Base-by-base conservation (phyloP, 305 asterid genomes). In the Fraxinus albicans region DNA sequence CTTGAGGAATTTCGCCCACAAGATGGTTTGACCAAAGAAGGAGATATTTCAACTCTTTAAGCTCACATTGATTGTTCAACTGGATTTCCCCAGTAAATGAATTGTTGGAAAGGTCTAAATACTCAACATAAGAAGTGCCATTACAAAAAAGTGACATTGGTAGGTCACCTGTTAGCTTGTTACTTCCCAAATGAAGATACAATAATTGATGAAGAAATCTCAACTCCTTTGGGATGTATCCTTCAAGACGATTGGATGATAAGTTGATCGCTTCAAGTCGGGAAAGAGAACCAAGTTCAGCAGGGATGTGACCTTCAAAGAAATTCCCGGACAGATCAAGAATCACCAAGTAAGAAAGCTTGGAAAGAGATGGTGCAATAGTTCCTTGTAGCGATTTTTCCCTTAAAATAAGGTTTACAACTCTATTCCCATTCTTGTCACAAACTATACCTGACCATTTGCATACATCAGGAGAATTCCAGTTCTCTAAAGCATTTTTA, bases 71-170 rank as follows among this genome's bases (percentile, higher is more conserved):
- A 70, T 77, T 84, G 15, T 79, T 34, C 33, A 91, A 76, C 21
- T 97, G 97, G 82, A 95, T 91, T 81, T 82, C 81, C 0, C 98
- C 98, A 19, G 77, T 79, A 1, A 95, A 89, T 2, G 98, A 89
- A 78, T 95, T 95, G 90, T 93, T 92, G 72, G 98, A 94, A 23
- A 95, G 87, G 86, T 95, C 98, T 25, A 95, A 67, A 77, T 93
- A 93, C 8, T 91, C 89, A 69, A 95, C 84, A 15, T 86, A 63
- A 10, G 86, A 85, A 1, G 97, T 89, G 36, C 89, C 89, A 80
- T 91, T 92, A 88, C 95, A 93, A 36, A 93, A 87, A 83, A 93
- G 87, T 0, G 92, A 85, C 17, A 17, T 2, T 34, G 98, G 98
- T 36, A 95, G 92, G 50, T 89, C 91, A 2, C 98, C 95, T 9